Percentiles rank a stretch among this genome's conserved stretches.
phyloP scores from a whole-genome alignment of 1,284 basidiomycete species.

The Ceraceosorus guamensis region DNA sequence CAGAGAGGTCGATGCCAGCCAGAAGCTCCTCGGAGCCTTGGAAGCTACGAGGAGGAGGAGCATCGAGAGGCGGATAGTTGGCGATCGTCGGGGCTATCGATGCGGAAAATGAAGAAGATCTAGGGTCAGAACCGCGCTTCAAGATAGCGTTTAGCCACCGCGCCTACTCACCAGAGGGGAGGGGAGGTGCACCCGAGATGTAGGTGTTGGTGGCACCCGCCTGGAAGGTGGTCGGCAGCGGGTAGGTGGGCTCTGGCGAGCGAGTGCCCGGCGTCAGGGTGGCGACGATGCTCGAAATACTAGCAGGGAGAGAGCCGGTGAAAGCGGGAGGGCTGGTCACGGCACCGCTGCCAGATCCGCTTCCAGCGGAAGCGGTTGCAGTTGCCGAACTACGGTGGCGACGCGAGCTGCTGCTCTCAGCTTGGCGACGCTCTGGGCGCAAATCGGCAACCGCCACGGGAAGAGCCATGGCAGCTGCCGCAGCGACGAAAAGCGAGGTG shows the following conservation, averaged over 20 bases:
- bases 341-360: background rate
- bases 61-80: slow-evolving; percentile 67
- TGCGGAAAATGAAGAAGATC: background rate
- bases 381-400: background rate
- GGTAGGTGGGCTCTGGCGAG: slow-evolving; percentile 20
- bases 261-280: slow-evolving; percentile 27
- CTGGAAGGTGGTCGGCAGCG: slow-evolving; percentile 27
- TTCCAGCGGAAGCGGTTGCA: background rate
- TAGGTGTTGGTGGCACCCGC: slow-evolving; percentile 33
- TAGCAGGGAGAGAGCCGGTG: slow-evolving; percentile 29
- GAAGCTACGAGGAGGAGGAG: slow-evolving; percentile 61
- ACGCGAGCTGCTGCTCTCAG: background rate
- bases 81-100: slow-evolving; percentile 4
- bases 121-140: background rate
- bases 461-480: background rate
- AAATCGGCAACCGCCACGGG: background rate
- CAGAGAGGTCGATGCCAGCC: slow-evolving; percentile 57
- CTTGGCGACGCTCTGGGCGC: background rate
- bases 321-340: slow-evolving; percentile 21
- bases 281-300: slow-evolving; percentile 20
- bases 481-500: too few species aligned
- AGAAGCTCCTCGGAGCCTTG: slow-evolving; percentile 68
- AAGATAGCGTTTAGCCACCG: background rate
- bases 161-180: slow-evolving; percentile 17
- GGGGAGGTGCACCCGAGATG: slow-evolving; percentile 32